A percentile compares a stretch with the other conserved stretches of the same genome.
Conservation (phyloP, 179 eudicot species). For the Amaranthus tricolor region DNA sequence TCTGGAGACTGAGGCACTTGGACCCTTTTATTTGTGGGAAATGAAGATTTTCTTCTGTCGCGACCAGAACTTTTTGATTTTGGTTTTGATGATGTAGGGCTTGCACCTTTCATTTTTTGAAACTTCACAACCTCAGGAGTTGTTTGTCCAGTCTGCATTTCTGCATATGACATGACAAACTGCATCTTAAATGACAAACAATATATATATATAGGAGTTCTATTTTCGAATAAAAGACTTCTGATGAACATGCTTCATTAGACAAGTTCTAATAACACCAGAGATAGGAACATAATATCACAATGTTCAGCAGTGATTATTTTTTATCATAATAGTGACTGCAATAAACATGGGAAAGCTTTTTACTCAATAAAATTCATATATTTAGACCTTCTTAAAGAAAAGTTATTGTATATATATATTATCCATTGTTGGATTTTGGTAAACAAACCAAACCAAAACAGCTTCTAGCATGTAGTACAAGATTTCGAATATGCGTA, state of each 20-base stretch:
- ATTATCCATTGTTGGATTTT: too few relatives aligned
- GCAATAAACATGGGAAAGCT: too few relatives aligned
- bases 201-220: not conserved
- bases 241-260: not conserved
- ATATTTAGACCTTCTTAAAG: too few relatives aligned
- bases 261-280: not conserved
- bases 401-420: too few relatives aligned
- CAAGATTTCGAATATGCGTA: too few relatives aligned
- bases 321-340: not conserved
- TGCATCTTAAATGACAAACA: not conserved
- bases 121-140: conserved; percentile 12
- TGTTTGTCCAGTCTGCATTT: conserved; percentile 27
- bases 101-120: conserved; percentile 22
- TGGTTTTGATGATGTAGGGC: conserved; percentile 30
- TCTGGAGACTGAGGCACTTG: conserved; percentile 66
- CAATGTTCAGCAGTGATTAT: not conserved
- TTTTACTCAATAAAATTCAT: too few relatives aligned
- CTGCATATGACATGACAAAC: conserved; percentile 29
- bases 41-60: conserved; percentile 51
- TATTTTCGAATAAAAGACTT: not conserved
- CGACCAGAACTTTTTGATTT: conserved; percentile 32
- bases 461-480: too few relatives aligned
- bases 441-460: too few relatives aligned
- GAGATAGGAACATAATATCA: not conserved
- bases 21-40: conserved; percentile 80